phyloP scores from a whole-genome alignment of 2,329 filamentous ascomycete genomes.

The Pseudocercospora fijiensis region DNA sequence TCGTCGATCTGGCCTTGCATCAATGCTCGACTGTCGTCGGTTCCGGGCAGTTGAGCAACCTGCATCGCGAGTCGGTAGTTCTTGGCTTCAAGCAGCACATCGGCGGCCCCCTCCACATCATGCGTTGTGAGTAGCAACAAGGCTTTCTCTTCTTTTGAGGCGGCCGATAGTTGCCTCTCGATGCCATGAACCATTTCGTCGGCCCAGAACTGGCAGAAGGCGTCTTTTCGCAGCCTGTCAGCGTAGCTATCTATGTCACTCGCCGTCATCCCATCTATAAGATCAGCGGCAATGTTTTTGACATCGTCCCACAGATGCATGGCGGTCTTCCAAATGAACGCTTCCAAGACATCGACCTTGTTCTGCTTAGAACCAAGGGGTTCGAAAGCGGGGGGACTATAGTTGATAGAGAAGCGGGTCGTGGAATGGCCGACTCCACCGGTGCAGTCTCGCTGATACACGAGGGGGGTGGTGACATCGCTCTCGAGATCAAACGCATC shows the following conservation, averaged over 20 bases:
- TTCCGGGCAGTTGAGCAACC: conserved; percentile 76
- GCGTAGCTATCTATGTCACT: conserved; percentile 45
- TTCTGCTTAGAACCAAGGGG: not conserved
- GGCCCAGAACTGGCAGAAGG: conserved; percentile 67
- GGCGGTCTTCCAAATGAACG: conserved; percentile 79
- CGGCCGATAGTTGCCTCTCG: conserved; percentile 54
- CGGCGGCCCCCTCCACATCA: conserved; percentile 78
- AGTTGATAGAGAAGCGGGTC: not conserved
- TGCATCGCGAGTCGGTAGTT: conserved; percentile 84
- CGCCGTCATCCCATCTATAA: conserved; percentile 42
- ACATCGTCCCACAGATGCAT: conserved; percentile 82
- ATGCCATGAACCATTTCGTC: conserved; percentile 42
- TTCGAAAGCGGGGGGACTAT: not conserved
- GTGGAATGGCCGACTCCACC: conserved; percentile 39
- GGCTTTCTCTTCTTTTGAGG: conserved; percentile 77
- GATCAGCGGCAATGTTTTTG: conserved; percentile 28
- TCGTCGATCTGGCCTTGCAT: conserved; percentile 77
- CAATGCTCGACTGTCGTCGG: conserved; percentile 66
- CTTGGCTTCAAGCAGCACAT: conserved; percentile 69
- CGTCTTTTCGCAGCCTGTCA: conserved; percentile 52
- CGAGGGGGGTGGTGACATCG: not conserved
- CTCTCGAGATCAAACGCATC: not conserved
- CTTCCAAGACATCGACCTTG: conserved; percentile 56
- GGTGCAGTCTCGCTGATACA: conserved; percentile 22
- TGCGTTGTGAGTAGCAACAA: conserved; percentile 76